These are phyloP conservation scores for Phytophthora citrophthora DNA, from an alignment of 352 stramenopile species.

Conservation along the genomic window DNA sequence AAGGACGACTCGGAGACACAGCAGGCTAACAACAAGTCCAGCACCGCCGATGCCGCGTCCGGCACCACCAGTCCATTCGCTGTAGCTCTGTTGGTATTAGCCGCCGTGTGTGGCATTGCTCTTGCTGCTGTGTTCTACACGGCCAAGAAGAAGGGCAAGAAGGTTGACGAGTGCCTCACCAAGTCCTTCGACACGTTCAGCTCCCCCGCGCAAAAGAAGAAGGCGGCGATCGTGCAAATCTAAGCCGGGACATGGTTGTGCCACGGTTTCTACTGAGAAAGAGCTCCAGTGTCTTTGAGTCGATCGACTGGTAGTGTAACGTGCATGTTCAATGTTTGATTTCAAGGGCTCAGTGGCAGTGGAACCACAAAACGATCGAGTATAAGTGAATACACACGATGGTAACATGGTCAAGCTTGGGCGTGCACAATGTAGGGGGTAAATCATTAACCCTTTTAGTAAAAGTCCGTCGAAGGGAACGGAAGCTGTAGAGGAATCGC, in stretches of 20 bases:
- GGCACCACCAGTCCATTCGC: conserved; percentile 31
- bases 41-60: neutral
- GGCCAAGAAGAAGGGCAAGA: conserved; percentile 28
- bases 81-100: conserved; percentile 23
- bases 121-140: conserved; percentile 25
- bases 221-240: conserved; percentile 41
- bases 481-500: conserved; percentile 19
- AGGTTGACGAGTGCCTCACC: conserved; percentile 14
- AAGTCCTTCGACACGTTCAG: conserved; percentile 37
- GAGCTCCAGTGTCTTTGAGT: conserved; percentile 6
- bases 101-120: conserved; percentile 19
- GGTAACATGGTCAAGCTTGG: conserved; percentile 17
- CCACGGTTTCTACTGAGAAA: conserved; percentile 1
- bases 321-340: conserved; percentile 38
- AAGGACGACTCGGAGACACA: conserved; percentile 19
- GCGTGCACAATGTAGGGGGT: neutral
- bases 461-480: neutral
- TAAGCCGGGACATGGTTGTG: conserved; percentile 22
- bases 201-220: conserved; percentile 33
- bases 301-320: conserved; percentile 14
- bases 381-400: conserved; percentile 35
- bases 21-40: conserved; percentile 24
- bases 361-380: conserved; percentile 33
- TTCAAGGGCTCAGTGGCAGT: conserved; percentile 32
- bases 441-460: neutral